Evolutionary conservation across 305 asterid genomes (phyloP), one percentile per base, ranked within the genome.

Genomic region (Solanum chacoense): DNA sequence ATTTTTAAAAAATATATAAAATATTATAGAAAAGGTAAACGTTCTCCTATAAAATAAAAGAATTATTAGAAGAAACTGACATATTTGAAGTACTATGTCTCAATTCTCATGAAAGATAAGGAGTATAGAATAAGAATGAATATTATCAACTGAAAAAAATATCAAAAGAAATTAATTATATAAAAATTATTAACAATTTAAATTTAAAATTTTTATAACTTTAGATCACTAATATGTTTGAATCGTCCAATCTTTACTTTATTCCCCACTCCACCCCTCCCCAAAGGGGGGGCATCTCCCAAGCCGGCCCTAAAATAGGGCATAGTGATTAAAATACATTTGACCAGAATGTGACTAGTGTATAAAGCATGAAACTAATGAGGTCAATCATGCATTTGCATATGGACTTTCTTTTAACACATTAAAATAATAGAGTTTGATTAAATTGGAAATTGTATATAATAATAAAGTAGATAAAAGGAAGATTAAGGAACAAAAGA

Each of bases 401-500:
- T 28, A 45, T 81, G 86, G 86, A 83, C 40, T 45, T 81, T 81
- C 11, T 55, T 81, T 45, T 5, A 81, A 83, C 29, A 29, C 26
- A 18, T 5, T 83, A 83, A 83, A 81, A 81, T 28, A 81, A 42
- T 45, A 29, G 71, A 28, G 7, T 81, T 81, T 83, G 42, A 50
- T 83, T 50, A 83, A 81, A 45, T 28, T 80, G 71, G 38, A 59
- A 59, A 59, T 59, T 20, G 26, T 3, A 45, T 45, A 45, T 45
- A 45, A 45, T 45, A 45, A 45, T 45, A 45, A 81, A 42, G 28
- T 42, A 67, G 71, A 63, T 63, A 20, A 18, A 72, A 29, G 80
- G 89, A 83, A 71, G 59, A 90, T 75, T 36, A 72, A 89, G 90
- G 89, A 79, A 75, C 84, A 84, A 91, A 90, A 84, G 93, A 90